Conservation (phyloP, 768 basidiomycete genomes). For the Leccinum pellstonianum region DNA sequence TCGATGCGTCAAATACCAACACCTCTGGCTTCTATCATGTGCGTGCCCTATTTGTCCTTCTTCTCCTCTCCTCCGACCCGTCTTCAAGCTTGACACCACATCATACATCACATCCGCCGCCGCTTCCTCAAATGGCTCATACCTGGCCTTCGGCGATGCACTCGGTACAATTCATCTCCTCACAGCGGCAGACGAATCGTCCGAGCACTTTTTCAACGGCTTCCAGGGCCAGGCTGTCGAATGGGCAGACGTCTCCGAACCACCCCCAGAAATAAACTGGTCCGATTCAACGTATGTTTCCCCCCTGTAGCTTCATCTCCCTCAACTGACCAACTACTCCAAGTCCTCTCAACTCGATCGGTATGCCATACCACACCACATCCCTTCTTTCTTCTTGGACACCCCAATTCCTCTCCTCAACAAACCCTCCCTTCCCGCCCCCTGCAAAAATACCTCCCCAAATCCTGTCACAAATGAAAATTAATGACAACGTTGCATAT, state of each 20-base stretch:
- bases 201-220: conserved; percentile 75
- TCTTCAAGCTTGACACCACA: conserved; percentile 58
- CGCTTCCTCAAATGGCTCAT: conserved; percentile 84
- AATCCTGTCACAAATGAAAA: conserved; percentile 74
- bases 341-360: conserved; percentile 86
- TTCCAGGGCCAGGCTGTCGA: conserved; percentile 85
- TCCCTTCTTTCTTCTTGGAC: conserved; percentile 69
- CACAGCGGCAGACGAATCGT: conserved; percentile 64
- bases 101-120: conserved; percentile 80
- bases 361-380: conserved; percentile 79
- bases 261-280: conserved; percentile 77
- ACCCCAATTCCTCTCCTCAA: conserved; percentile 52
- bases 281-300: conserved; percentile 67
- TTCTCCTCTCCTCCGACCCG: neutral
- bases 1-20: conserved; percentile 73
- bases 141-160: conserved; percentile 89
- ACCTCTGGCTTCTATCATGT: conserved; percentile 82
- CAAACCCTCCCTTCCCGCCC: conserved; percentile 55
- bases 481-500: conserved; percentile 88
- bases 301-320: neutral
- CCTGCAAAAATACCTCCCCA: conserved; percentile 78
- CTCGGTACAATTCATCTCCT: conserved; percentile 82
- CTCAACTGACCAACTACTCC: neutral
- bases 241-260: conserved; percentile 75
- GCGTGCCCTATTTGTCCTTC: conserved; percentile 2